Conservation (phyloP, 371 early-diverging fungal genomes). For the Saksenaea oblongispora region DNA sequence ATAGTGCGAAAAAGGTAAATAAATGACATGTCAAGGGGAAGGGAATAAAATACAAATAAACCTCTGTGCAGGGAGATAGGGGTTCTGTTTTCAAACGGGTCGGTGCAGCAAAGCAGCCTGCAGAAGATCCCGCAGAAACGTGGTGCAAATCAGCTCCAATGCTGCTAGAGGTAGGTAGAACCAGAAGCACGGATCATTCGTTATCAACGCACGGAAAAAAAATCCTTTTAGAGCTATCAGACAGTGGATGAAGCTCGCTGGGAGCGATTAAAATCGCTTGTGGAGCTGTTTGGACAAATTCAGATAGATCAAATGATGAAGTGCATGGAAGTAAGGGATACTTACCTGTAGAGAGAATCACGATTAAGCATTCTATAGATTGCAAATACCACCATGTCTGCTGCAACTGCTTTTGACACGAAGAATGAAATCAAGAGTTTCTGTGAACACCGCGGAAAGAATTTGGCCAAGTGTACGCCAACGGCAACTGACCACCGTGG, state of each 20-base stretch:
- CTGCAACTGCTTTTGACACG: conserved; percentile 20
- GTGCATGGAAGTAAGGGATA: conserved; percentile 19
- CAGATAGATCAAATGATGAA: conserved; percentile 26
- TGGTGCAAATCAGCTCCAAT: conserved; percentile 44
- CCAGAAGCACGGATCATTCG: background rate
- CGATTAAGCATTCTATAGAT: conserved; percentile 13
- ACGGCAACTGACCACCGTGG: background rate
- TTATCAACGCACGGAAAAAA: background rate
- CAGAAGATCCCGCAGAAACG: conserved; percentile 11
- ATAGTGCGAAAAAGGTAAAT: conserved; percentile 28
- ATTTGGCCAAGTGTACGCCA: conserved; percentile 12
- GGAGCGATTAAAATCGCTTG: conserved; percentile 14
- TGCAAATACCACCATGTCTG: conserved; percentile 23
- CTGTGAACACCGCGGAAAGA: conserved; percentile 12
- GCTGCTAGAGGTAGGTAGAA: conserved; percentile 33
- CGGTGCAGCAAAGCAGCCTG: conserved; percentile 12
- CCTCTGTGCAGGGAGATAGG: conserved; percentile 9
- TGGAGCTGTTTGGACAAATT: conserved; percentile 25
- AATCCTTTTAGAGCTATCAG: conserved; percentile 15
- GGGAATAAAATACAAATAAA: background rate
- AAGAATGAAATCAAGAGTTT: conserved; percentile 17
- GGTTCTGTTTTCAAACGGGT: conserved; percentile 19
- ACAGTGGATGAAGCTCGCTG: conserved; percentile 21
- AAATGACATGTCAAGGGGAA: background rate
- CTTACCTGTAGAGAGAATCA: background rate